Percentiles rank a stretch among this genome's conserved stretches.
These are phyloP conservation scores for Boletellus emodensis DNA, from an alignment of 768 basidiomycete species.

Conservation along the genomic window DNA sequence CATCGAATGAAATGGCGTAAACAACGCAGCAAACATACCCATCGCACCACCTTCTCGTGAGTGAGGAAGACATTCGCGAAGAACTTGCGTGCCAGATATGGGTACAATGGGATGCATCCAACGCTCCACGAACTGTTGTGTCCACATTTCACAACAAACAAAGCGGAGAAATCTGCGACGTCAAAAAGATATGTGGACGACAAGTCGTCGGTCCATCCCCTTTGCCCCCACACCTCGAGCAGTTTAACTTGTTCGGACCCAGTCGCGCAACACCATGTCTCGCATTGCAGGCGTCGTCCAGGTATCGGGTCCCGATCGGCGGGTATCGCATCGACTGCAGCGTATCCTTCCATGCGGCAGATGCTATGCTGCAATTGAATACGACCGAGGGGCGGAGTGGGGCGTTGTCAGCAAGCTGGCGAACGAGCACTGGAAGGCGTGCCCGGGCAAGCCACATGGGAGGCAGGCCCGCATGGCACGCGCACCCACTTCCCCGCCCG, in stretches of 20 bases:
- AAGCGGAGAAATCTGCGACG: conserved; percentile 17
- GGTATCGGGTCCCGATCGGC: conserved; percentile 8
- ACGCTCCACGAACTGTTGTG: conserved; percentile 14
- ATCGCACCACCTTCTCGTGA: conserved; percentile 17
- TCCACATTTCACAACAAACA: conserved; percentile 33
- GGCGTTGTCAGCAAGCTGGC: conserved; percentile 24
- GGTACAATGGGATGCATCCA: conserved; percentile 19
- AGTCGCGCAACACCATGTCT: conserved; percentile 16
- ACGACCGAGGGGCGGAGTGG: conserved; percentile 26
- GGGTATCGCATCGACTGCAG: conserved; percentile 7
- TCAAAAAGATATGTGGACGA: conserved; percentile 22
- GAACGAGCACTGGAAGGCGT: conserved; percentile 26
- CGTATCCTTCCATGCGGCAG: conserved; percentile 24
- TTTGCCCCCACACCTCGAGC: not conserved
- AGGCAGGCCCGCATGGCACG: conserved; percentile 6
- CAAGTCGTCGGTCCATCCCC: conserved; percentile 3
- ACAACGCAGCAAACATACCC: conserved; percentile 20
- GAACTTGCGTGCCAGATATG: conserved; percentile 14
- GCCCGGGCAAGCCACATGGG: conserved; percentile 21
- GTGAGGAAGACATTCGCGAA: conserved; percentile 17
- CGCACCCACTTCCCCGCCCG: conserved; percentile 12
- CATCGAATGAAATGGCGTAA: conserved; percentile 25
- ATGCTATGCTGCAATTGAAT: conserved; percentile 25
- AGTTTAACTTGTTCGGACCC: conserved; percentile 11
- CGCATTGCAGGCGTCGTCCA: conserved; percentile 9